phyloP scores from a whole-genome alignment of 2,329 filamentous ascomycete species.

The Monosporascus ibericus region DNA sequence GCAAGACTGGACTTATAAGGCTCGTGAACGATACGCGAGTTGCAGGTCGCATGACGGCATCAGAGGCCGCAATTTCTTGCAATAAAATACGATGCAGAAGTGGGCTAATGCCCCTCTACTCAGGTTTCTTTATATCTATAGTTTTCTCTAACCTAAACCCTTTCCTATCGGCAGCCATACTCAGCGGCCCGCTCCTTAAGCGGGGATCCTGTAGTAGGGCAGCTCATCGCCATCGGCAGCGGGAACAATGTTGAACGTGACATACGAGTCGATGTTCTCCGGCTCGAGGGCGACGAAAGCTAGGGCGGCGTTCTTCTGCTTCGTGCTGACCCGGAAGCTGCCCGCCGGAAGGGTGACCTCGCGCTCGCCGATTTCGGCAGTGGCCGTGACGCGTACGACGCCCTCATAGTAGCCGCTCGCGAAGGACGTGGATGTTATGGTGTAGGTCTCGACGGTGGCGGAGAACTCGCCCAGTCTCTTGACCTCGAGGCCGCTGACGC shows the following conservation, averaged over 20 bases:
- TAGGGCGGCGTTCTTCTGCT: slow-evolving; percentile 21
- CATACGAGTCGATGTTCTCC: slow-evolving; percentile 22
- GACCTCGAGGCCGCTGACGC: slow-evolving; percentile 14
- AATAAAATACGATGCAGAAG: no score
- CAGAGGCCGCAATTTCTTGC: no score
- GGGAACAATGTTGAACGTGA: slow-evolving; percentile 19
- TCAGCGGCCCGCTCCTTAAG: no score
- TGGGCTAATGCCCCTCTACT: no score
- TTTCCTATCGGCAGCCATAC: no score
- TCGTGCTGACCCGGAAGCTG: slow-evolving; percentile 16
- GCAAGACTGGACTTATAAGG: no score
- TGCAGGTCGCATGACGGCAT: no score
- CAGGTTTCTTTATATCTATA: no score
- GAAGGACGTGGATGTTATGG: slow-evolving; percentile 10
- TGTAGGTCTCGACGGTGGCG: slow-evolving; percentile 15
- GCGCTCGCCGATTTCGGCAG: slow-evolving; percentile 7
- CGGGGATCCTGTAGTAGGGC: slow-evolving; percentile 16
- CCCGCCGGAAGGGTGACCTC: slow-evolving; percentile 16
- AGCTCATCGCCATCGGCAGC: slow-evolving; percentile 19
- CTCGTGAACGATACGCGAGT: no score
- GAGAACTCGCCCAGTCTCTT: slow-evolving; percentile 17
- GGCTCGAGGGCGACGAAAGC: slow-evolving; percentile 22
- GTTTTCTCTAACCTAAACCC: no score
- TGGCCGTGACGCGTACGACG: slow-evolving; percentile 18
- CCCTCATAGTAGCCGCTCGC: slow-evolving; percentile 18